A percentile compares a stretch with the other conserved stretches of the same genome.
Evolutionary conservation across 257 asterid species (phyloP).

Genomic region (Eustoma russellianum): DNA sequence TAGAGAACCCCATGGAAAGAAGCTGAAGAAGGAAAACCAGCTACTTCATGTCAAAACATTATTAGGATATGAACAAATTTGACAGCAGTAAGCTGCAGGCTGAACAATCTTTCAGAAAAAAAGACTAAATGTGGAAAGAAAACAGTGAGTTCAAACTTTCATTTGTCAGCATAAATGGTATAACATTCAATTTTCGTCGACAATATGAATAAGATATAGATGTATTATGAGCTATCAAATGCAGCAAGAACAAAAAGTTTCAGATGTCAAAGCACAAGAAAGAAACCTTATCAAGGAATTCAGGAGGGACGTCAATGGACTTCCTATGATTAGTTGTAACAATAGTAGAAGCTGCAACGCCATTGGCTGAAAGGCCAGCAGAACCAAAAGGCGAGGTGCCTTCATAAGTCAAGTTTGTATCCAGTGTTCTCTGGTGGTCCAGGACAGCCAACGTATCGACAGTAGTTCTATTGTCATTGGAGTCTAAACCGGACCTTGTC

Average conservation of each 20-base stretch:
- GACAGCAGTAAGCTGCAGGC: neutral
- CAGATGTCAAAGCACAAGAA: neutral
- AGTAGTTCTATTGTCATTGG: constrained; percentile 22
- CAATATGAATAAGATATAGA: too few species aligned
- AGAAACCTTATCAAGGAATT: constrained; percentile 53
- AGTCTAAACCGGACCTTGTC: constrained; percentile 56
- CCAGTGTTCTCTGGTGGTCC: constrained; percentile 25
- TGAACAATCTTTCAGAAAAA: neutral
- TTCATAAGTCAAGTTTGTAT: constrained; percentile 17
- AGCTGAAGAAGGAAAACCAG: constrained; percentile 28
- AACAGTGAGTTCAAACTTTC: neutral
- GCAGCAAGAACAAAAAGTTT: constrained; percentile 4
- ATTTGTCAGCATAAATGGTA: neutral
- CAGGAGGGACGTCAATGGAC: constrained; percentile 42
- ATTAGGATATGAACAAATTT: constrained; percentile 6
- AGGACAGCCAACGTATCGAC: constrained; percentile 19
- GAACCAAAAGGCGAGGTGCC: constrained; percentile 25
- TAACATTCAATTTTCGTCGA: too few species aligned
- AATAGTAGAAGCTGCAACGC: constrained; percentile 22
- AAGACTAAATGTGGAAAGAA: neutral
- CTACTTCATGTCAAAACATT: neutral
- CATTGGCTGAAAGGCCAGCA: constrained; percentile 25
- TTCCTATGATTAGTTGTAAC: constrained; percentile 30
- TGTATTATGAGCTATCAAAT: neutral
- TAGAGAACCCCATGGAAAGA: constrained; percentile 54